Base-by-base conservation (phyloP, 2,329 filamentous ascomycete genomes). In the Xylaria arbuscula region DNA sequence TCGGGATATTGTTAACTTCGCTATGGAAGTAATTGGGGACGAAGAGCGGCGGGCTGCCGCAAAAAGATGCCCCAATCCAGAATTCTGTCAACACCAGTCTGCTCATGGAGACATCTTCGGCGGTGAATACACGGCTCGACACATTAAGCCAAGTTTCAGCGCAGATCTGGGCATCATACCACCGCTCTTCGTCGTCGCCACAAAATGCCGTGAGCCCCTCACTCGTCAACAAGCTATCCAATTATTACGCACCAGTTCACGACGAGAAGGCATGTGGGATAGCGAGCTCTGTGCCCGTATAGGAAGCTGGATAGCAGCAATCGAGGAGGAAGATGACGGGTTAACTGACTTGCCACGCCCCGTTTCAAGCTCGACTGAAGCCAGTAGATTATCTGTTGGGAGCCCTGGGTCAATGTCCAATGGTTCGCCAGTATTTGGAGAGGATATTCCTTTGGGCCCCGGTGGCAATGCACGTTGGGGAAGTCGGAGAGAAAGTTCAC, bases 261-360 rank as follows among this genome's bases (percentile, higher is more conserved):
- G 89, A 54, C 82, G 89, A 57, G 90, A 92, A 78, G 89, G 88
- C 24, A 89, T 92, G 84, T 92, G 90, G 90, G 89, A 92, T 73
- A 89, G 86, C 72, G 84, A 87, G 70, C 81, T 89, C 68, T 82
- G 84, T 11, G 86, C 87, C 1, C 83, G 83, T 8, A 88, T 89
- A 71, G 84, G 83, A 55, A 81, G 81, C 66, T 89, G 86, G 86
- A 81, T 89, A 45, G 83, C 86, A 76, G 78, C 81, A 9, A 81
- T 88, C 17, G 87, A 89, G 72, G 87, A 89, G 72, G 82, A 81
- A 7, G 81, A 83, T 2, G 79, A 80, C 9, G 66, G 71, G 2
- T 61, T 66, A 7, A 74, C 73, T 17, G 75, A 76, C n/a, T 67
- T 56, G 8, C 69, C 55, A 61, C 73, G 76, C 32, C 76, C 74